A percentile compares a stretch with the other conserved stretches of the same genome.
Conservation (phyloP, 192 early-diverging fungal species). For the Thamnidium elegans region DNA sequence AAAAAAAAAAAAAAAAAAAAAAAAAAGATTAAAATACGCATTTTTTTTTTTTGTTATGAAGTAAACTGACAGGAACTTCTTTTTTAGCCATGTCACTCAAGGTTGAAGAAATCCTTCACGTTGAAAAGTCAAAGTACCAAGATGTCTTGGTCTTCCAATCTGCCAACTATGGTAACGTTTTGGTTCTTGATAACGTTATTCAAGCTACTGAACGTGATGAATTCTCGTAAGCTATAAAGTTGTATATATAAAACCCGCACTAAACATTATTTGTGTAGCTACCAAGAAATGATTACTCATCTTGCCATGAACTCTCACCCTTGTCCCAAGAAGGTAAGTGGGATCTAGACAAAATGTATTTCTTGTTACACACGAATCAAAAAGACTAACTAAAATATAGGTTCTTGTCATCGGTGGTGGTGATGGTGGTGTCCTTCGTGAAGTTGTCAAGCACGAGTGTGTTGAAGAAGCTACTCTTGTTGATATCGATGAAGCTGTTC, state of each 20-base stretch:
- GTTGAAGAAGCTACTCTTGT: slow-evolving; percentile 91
- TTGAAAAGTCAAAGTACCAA: slow-evolving; percentile 93
- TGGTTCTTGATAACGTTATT: slow-evolving; percentile 97
- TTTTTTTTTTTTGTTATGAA: no score
- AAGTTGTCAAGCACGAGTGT: slow-evolving; percentile 93
- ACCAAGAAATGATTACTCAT: slow-evolving; percentile 99
- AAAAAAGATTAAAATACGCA: background rate
- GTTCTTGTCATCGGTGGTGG: slow-evolving; percentile 99
- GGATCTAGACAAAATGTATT: background rate
- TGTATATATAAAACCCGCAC: slow-evolving; percentile 15
- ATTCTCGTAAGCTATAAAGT: slow-evolving; percentile 91
- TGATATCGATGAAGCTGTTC: slow-evolving; percentile 97
- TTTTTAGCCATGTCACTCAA: slow-evolving; percentile 87
- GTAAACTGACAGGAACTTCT: no score
- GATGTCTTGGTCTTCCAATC: slow-evolving; percentile 98
- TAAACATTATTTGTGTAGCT: slow-evolving; percentile 42
- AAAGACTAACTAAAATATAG: slow-evolving; percentile 29
- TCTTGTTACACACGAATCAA: background rate
- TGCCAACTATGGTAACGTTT: slow-evolving; percentile 91
- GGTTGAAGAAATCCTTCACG: slow-evolving; percentile 92
- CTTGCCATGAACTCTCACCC: slow-evolving; percentile 92
- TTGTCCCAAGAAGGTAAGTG: slow-evolving; percentile 83
- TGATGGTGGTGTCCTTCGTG: slow-evolving; percentile 98
- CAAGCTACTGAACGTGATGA: slow-evolving; percentile 98
- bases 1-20: slow-evolving; percentile 14